Evolutionary conservation across 164 flowering plant genomes (phyloP), one percentile per base, ranked within the genome.

Genomic region (Berberis vulgaris): DNA sequence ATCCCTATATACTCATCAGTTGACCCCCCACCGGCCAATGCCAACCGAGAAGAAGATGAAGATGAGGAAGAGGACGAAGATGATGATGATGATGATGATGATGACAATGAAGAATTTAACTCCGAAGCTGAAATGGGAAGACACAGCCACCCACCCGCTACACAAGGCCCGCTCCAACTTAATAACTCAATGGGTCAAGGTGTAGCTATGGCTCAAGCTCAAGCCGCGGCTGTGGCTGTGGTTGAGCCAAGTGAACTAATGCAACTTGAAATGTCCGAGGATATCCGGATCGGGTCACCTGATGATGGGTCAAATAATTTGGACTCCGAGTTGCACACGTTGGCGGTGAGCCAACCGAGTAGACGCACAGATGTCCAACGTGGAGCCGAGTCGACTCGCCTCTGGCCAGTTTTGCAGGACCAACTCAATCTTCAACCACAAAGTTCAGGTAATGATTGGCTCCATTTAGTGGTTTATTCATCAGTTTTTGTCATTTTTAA

Each of bases 221-320:
- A 26, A 26, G 26, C 26, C 26, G 26, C 26, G 26, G 26, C 26
- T 26, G 69, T 65, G 2, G 78, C 43, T 0, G 69, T 65, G 2
- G 78, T 71, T 0, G 87, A 83, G 63, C 82, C 86, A 0, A 86
- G 84, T 55, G 89, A 92, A 72, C 75, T 89, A 3, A 83, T 86
- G 87, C 96, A 88, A 69, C 66, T 85, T 47, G 96, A 90, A 46
- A 81, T 85, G 87, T 81, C 92, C 0, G 94, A 86, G 63, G 95
- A 86, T 43, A 88, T 88, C 45, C 76, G 87, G 55, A 61, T 90
- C 0, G 94, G 97, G 5, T 93, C 98, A 1, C 96, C 97, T 0
- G 93, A 93, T 8, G 94, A 87, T 53, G 87, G 76, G 4, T 88
- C 97, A 0, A 84, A 81, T 57, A 80, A 85, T 45, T 59, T 93